A percentile compares a stretch with the other conserved stretches of the same genome.
These are phyloP conservation scores for Boeremia lycopersici DNA, from an alignment of 2,329 filamentous ascomycete genomes.

Conservation along the genomic window DNA sequence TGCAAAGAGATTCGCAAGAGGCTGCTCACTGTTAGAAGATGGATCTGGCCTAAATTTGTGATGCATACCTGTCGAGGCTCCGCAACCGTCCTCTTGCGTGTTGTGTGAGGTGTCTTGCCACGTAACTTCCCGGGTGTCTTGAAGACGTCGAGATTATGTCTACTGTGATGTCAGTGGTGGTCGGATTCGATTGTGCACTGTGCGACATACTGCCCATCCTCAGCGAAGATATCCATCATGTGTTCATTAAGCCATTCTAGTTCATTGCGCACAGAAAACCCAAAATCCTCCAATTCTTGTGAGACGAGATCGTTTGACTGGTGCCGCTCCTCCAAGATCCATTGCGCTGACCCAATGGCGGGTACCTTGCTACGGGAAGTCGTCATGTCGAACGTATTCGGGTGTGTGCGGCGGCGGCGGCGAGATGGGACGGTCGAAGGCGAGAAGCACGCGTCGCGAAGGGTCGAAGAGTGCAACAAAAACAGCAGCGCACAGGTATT, in stretches of 20 bases:
- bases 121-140: constrained; percentile 87
- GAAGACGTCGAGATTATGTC: constrained; percentile 92
- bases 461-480: constrained; percentile 20
- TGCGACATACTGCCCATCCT: constrained; percentile 77
- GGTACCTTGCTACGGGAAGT: constrained; percentile 42
- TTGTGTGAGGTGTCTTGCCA: constrained; percentile 78
- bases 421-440: neutral
- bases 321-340: constrained; percentile 83
- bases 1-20: constrained; percentile 56
- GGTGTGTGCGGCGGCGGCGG: constrained; percentile 5
- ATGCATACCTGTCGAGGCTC: constrained; percentile 68
- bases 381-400: constrained; percentile 34
- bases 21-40: constrained; percentile 45
- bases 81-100: constrained; percentile 60
- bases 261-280: constrained; percentile 90
- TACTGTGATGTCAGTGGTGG: constrained; percentile 50
- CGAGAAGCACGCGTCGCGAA: constrained; percentile 33
- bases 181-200: constrained; percentile 9
- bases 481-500: constrained; percentile 9
- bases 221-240: constrained; percentile 91
- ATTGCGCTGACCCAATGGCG: constrained; percentile 79
- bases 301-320: constrained; percentile 77
- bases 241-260: constrained; percentile 99
- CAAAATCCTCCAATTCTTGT: constrained; percentile 89
- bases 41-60: constrained; percentile 54